Evolutionary conservation across 305 asterid species (phyloP).

Genomic region (Fraxinus platypoda): DNA sequence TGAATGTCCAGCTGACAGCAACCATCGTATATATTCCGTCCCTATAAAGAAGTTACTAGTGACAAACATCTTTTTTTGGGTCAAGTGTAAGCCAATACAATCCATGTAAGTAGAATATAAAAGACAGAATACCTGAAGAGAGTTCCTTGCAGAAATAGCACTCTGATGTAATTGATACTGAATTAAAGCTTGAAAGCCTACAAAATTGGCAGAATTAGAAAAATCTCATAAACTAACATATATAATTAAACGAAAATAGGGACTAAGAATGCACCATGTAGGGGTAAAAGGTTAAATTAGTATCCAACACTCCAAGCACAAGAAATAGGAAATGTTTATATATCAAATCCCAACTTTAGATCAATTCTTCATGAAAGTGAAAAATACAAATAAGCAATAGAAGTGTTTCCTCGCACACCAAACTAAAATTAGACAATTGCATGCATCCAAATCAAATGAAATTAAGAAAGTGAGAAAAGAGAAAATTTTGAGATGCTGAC

Average conservation of each 20-base stretch:
- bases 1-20: conserved; percentile 99
- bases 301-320: conserved; percentile 22
- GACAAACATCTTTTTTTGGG: conserved; percentile 9
- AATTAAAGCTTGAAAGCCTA: conserved; percentile 95
- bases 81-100: conserved; percentile 10
- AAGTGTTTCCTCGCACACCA: conserved; percentile 20
- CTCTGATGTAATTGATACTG: conserved; percentile 71
- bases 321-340: conserved; percentile 24
- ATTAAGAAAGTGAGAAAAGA: conserved; percentile 40
- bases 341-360: conserved; percentile 16
- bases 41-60: conserved; percentile 46
- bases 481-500: conserved; percentile 87
- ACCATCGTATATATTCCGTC: conserved; percentile 93
- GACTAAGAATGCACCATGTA: conserved; percentile 18
- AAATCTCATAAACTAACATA: conserved; percentile 19
- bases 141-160: conserved; percentile 79
- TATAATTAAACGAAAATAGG: conserved; percentile 15
- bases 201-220: conserved; percentile 32
- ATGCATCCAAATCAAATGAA: conserved; percentile 37
- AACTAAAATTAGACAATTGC: conserved; percentile 26
- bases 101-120: background rate
- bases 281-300: background rate
- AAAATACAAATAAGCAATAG: conserved; percentile 17
- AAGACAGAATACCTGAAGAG: conserved; percentile 67
- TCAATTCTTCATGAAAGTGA: conserved; percentile 18